Base-by-base conservation (phyloP, 495 filamentous ascomycete species). In the Letharia columbiana region DNA sequence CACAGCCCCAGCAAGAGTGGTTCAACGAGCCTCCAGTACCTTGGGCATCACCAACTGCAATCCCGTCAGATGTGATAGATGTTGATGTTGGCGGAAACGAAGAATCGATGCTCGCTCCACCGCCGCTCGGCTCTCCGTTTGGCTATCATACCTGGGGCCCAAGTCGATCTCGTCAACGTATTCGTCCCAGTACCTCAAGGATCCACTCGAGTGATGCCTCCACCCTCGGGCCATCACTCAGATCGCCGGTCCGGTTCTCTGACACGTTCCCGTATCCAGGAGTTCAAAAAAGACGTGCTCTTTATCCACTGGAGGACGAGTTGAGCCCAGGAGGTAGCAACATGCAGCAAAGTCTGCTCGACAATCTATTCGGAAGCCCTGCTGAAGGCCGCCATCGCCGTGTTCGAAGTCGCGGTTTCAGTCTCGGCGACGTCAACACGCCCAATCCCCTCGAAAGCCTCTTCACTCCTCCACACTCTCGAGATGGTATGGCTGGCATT, bases 111-210 rank as follows among this genome's bases (percentile, higher is more conserved):
- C 70, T 71, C 41, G 70, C 31, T 37, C 31, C 73, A 20, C 78
- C 78, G 42, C 79, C 78, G 45, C 77, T 81, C 42, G 82, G 80
- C 58, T 87, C 84, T 28, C 86, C 84, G 20, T 86, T 84, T 67
- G 76, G 77, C 23, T 81, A 80, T 70, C 79, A 77, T 54, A 85
- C 84, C 0, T 85, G 83, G 81, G 82, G 81, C 33, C 83, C 83
- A 11, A 79, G 78, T 66, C 74, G 73, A 42, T 79, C 78, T 11
- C 72, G 70, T 39, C 76, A 74, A 42, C 68, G 73, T 62, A 52
- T 69, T 59, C 68, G 77, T 40, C 70, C 73, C 39, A 69, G 75
- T 62, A 72, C 77, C 13, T 70, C 71, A 17, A 52, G 65, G 28
- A 66, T 61, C 8, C 67, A 64, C 33, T 69, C 9, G 17, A 71